Percentiles rank a stretch among this genome's conserved stretches.
Conservation (phyloP, 352 stramenopile species). For the Phytophthora idaei region DNA sequence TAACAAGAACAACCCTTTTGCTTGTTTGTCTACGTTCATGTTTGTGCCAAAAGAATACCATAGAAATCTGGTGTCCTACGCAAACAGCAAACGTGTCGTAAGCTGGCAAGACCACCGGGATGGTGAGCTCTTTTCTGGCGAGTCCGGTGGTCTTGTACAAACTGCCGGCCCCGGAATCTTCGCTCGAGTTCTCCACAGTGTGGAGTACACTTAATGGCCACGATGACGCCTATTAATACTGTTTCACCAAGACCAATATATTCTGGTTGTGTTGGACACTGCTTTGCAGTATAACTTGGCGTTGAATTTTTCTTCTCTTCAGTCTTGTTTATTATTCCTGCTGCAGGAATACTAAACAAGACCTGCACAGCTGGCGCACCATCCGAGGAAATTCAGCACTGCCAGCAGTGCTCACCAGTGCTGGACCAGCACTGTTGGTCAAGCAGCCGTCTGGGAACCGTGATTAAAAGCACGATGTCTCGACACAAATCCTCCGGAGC, state of each 20-base stretch:
- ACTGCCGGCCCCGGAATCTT: conserved; percentile 7
- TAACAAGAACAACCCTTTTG: neutral
- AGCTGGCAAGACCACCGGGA: conserved; percentile 17
- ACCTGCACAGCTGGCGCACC: conserved; percentile 13
- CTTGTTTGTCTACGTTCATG: neutral
- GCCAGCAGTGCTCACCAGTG: no score
- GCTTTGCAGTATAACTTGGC: neutral
- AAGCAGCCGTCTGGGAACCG: neutral
- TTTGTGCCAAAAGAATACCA: neutral
- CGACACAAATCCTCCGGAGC: conserved; percentile 12
- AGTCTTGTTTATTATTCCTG: neutral
- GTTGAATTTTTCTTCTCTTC: conserved; percentile 11
- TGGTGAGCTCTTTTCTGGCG: conserved; percentile 7
- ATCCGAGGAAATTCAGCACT: no score
- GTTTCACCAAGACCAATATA: neutral
- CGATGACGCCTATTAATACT: neutral
- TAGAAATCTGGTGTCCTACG: neutral
- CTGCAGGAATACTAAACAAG: no score
- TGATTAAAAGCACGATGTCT: conserved; percentile 25
- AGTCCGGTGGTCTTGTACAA: conserved; percentile 18
- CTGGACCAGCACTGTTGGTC: no score
- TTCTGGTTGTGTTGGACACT: conserved; percentile 17
- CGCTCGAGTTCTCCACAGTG: neutral
- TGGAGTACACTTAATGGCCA: conserved; percentile 2
- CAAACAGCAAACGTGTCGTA: conserved; percentile 25